Conservation (phyloP, 2,329 filamentous ascomycete species). For the Chaetomiaceae sp. region DNA sequence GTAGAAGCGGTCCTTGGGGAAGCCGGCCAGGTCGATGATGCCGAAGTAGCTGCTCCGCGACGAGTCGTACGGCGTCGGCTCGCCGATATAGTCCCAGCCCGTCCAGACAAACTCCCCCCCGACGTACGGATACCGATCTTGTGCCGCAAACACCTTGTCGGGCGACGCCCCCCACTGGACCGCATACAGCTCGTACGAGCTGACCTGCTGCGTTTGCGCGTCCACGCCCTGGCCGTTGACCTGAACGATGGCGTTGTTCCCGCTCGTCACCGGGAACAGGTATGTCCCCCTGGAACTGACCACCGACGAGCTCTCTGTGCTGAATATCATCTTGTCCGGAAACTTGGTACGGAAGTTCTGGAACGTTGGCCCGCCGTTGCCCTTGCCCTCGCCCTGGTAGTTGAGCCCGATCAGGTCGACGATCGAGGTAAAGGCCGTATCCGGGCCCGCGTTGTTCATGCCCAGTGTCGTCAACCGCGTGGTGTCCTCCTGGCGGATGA, state of each 20-base stretch:
- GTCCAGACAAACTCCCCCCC: constrained; percentile 42
- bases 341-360: constrained; percentile 41
- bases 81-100: constrained; percentile 31
- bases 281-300: constrained; percentile 49
- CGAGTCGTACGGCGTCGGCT: constrained; percentile 42
- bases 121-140: constrained; percentile 46
- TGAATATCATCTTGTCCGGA: constrained; percentile 45
- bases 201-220: constrained; percentile 37
- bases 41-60: constrained; percentile 52
- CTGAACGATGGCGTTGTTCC: constrained; percentile 29
- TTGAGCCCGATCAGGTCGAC: constrained; percentile 50
- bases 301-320: constrained; percentile 41
- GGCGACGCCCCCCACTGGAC: constrained; percentile 44
- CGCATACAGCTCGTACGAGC: constrained; percentile 48
- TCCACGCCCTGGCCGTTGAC: constrained; percentile 34
- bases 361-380: constrained; percentile 33
- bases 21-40: constrained; percentile 54
- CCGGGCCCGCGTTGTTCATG: constrained; percentile 44
- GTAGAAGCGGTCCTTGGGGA: constrained; percentile 53
- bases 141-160: constrained; percentile 49
- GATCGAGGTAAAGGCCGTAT: constrained; percentile 35
- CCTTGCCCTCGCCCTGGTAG: constrained; percentile 51
- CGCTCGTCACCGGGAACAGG: constrained; percentile 46
- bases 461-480: constrained; percentile 43
- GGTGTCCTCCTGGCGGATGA: constrained; percentile 44